phyloP scores from a whole-genome alignment of 2,329 filamentous ascomycete genomes.

The Epichloe sp. region DNA sequence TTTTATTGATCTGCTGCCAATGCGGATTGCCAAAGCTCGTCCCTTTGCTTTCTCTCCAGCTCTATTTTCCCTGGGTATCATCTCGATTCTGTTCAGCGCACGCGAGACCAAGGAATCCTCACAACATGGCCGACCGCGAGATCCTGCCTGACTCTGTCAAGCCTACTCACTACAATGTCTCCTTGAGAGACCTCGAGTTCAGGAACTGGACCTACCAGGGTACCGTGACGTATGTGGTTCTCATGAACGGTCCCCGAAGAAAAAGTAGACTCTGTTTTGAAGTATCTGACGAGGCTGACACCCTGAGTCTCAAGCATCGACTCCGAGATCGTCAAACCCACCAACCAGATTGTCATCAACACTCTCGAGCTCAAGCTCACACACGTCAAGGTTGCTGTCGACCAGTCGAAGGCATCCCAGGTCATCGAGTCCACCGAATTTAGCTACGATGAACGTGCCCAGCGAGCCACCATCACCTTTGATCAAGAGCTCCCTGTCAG shows the following conservation, averaged over 20 bases:
- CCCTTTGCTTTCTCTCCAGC: constrained; percentile 6
- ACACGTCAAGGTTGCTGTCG: constrained; percentile 45
- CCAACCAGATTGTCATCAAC: constrained; percentile 73
- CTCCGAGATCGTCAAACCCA: constrained; percentile 55
- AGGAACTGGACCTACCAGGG: constrained; percentile 66
- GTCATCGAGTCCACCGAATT: constrained; percentile 51
- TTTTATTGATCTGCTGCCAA: neutral
- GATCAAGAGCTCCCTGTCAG: constrained; percentile 54
- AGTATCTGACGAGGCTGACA: neutral
- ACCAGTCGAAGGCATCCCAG: constrained; percentile 43
- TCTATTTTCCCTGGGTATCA: constrained; percentile 15
- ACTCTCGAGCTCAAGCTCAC: constrained; percentile 70
- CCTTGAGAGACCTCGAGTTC: constrained; percentile 72
- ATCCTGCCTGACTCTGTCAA: constrained; percentile 54
- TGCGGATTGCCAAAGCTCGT: neutral
- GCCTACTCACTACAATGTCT: constrained; percentile 75
- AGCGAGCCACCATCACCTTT: constrained; percentile 72
- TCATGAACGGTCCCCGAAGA: neutral
- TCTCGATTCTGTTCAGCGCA: constrained; percentile 23
- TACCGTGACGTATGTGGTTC: constrained; percentile 45
- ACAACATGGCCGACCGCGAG: constrained; percentile 45
- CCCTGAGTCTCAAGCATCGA: constrained; percentile 45
- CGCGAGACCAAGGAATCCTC: constrained; percentile 20
- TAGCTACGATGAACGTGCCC: constrained; percentile 68
- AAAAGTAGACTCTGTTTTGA: too few species aligned